Evolutionary conservation across 768 basidiomycete species (phyloP), one percentile per base, ranked within the genome.

Genomic region (Tricholoma matsutake): DNA sequence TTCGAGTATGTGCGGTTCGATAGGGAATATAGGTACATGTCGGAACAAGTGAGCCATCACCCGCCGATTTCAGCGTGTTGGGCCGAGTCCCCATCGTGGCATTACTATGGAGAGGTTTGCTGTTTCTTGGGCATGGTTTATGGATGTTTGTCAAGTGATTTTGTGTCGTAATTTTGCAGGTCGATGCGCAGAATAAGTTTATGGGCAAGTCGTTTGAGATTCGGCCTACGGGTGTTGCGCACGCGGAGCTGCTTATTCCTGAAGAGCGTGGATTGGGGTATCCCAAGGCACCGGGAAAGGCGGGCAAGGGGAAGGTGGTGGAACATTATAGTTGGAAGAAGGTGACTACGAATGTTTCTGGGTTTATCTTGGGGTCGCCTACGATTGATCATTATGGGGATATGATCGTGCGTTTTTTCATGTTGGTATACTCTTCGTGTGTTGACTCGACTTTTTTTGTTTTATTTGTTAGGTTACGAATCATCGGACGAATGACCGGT

Each of bases 291-390:
- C 76, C 74, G n/a, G 76, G 76, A 1, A 70, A 70, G 47, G 63
- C 65, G 10, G 69, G 77, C 13, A 68, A 76, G 61, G 81, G 82
- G 43, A 85, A 84, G 66, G 88, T 92, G 0, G 75, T 88, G 4
- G 96, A 98, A 70, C 96, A 98, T 72, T 98, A 92, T 71, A 90
- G 86, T 47, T 96, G 94, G 94, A 94, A 94, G 76, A 96, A 96
- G 72, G 94, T 96, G 32, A 94, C 91, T 10, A 94, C 92, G 37
- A 91, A 86, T 61, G 82, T 96, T 8, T 95, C 94, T 5, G 94
- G 94, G 14, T 98, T 98, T 70, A 95, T 98, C 63, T 79, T 96
- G 20, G 96, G 96, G 4, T 85, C 81, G 22, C 91, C 92, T 5
- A 88, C 88, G 32, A 94, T 94, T 64, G 93, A 94, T 67, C 93